phyloP scores from a whole-genome alignment of 768 basidiomycete genomes.

The Lyophyllum semitale region DNA sequence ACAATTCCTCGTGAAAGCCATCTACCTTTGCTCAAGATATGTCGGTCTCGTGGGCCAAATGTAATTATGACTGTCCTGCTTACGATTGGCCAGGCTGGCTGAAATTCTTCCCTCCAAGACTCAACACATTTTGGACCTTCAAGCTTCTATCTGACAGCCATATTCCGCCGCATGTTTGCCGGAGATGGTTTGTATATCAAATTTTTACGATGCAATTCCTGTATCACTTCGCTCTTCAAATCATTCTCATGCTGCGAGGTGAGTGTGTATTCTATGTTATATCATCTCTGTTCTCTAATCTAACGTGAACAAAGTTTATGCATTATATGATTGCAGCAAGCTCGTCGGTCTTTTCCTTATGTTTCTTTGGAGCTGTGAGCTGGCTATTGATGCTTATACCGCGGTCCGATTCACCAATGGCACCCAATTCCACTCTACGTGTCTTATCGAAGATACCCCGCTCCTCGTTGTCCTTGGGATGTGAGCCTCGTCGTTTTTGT shows the following conservation, averaged over 20 bases:
- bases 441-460: not conserved
- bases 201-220: not conserved
- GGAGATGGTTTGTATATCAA: not conserved
- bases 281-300: not conserved
- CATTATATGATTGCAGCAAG: not conserved
- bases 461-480: not conserved
- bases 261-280: not conserved
- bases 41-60: not conserved
- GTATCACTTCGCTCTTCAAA: not conserved
- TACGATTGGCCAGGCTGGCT: not conserved
- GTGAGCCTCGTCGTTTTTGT: not conserved
- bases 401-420: not conserved
- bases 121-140: conserved; percentile 1
- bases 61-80: not conserved
- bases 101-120: not conserved
- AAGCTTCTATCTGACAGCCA: not conserved
- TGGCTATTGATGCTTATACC: not conserved
- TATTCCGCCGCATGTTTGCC: not conserved
- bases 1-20: not conserved
- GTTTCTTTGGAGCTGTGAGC: not conserved
- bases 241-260: conserved; percentile 7
- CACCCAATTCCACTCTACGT: not conserved
- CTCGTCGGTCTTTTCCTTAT: not conserved
- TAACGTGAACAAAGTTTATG: not conserved
- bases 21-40: not conserved